Evolutionary conservation across 2,329 filamentous ascomycete species (phyloP).

Genomic region (Verticillium isaacii): DNA sequence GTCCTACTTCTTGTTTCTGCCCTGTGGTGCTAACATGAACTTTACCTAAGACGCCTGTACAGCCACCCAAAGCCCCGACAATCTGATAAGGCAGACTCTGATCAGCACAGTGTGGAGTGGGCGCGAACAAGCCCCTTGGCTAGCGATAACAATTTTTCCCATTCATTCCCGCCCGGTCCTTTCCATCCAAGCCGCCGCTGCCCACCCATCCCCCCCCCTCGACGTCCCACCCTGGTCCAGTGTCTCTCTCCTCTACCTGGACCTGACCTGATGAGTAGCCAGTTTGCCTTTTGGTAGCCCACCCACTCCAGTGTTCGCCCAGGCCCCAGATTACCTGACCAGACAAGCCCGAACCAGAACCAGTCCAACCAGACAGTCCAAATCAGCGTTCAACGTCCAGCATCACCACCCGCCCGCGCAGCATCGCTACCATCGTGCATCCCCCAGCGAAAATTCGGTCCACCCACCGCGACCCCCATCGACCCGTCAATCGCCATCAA

Average conservation of each 20-base stretch:
- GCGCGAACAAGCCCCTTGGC: background rate
- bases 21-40: conserved; percentile 1
- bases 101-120: conserved; percentile 4
- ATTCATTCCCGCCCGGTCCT: conserved; percentile 11
- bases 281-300: background rate
- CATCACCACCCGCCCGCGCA: background rate
- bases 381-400: background rate
- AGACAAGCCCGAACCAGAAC: background rate
- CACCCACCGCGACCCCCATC: conserved; percentile 9
- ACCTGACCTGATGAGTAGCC: background rate
- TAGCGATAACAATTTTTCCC: conserved; percentile 15
- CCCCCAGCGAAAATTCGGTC: conserved; percentile 11
- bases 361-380: background rate
- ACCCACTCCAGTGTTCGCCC: background rate
- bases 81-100: conserved; percentile 3
- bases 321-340: background rate
- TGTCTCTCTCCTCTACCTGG: background rate
- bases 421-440: background rate
- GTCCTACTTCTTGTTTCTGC: conserved; percentile 6
- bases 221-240: conserved; percentile 8
- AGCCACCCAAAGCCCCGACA: background rate
- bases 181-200: conserved; percentile 8
- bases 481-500: conserved; percentile 15
- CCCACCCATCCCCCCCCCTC: conserved; percentile 10
- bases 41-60: background rate